Base-by-base conservation (phyloP, 2,329 filamentous ascomycete genomes). In the Botrytis hyacinthi region DNA sequence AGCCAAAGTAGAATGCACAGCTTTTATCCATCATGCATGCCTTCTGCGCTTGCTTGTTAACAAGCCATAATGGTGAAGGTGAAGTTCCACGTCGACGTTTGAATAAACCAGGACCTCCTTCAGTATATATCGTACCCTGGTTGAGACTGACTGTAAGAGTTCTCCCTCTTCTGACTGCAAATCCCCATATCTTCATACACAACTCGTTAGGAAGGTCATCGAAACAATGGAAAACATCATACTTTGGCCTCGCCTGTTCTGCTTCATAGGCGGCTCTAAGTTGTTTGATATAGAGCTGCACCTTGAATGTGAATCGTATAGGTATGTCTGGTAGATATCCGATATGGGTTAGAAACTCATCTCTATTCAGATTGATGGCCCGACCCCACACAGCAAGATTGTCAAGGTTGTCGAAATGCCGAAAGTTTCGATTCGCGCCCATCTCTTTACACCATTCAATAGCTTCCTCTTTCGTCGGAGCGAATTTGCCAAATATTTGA, bases 391-490 rank as follows among this genome's bases (percentile, higher is more conserved):
- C 22, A 5, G 22, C 10, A 6, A 68, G 44, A 26, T 68, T 20
- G 14, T n/a, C 35, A 9, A 26, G 7, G 9, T 46, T 51, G 60
- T 4, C 32, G 60, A 71, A 71, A 51, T 71, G 26, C 4, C 54
- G 42, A 12, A 71, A 66, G 40, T 66, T 54, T 18, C 70, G 44
- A 51, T 57, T 42, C 14, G 20, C 29, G n/a, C 29, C 32, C 70
- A 71, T 71, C 32, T 71, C 44, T 7, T 37, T n/a, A 44, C 32
- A 65, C 70, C 70, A 71, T 51, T 48, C 37, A 9, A 32, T 42
- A 26, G 35, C 35, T 44, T 66, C 42, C 20, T 71, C n/a, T 20
- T 32, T 66, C 6, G 59, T 54, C 9, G 70, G 70, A 22, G 6
- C 20, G 10, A 14, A 20, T 26, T 37, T 35, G 40, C 70, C 70